Evolutionary conservation across 2,329 filamentous ascomycete species (phyloP), one percentile per base, ranked within the genome.

Genomic region (Aspergillus phoenicis): DNA sequence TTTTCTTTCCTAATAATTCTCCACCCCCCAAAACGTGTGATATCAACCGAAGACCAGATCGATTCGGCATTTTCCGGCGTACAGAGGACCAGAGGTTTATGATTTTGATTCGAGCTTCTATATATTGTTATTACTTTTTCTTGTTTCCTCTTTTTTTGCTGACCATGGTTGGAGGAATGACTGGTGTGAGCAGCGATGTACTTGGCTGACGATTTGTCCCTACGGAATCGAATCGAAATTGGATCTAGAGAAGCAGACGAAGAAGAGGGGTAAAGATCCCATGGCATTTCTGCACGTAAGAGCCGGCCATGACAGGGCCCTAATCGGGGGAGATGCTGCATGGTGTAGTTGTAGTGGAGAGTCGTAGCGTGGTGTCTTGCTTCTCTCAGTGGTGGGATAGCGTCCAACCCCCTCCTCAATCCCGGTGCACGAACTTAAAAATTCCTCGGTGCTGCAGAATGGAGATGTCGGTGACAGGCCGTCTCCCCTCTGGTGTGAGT

Each of bases 1-100:
- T 61, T 41, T 48, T 48, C 48, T 60, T 63, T 48, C 56, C 20
- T 61, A 56, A 52, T 53, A 36, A 26, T 60, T 56, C 59, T 39
- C 33, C 47, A 39, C 17, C 52, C 47, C 26, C 48, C 51, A 52
- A 54, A 51, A 62, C 57, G 60, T 64, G 61, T 63, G 60, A 61
- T 63, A 41, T 63, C 53, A 56, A 63, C 54, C 58, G 60, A 60
- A 62, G 62, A 66, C 58, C 61, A 61, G 60, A 64, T 58, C 61
- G 59, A 60, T 57, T 67, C 64, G 65, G 67, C 67, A 68, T 69
- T 67, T 64, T 66, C 62, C 64, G 68, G 68, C 68, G 68, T 67
- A 64, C 62, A 62, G 58, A 61, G 68, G 65, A 63, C 61, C 58
- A 52, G 65, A 64, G 60, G 56, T n/a, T 58, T 57, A 54, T 54